A percentile compares a stretch with the other conserved stretches of the same genome.
These are phyloP conservation scores for Vigna reflexopilosa DNA, from an alignment of 306 rosid species.

Conservation along the genomic window DNA sequence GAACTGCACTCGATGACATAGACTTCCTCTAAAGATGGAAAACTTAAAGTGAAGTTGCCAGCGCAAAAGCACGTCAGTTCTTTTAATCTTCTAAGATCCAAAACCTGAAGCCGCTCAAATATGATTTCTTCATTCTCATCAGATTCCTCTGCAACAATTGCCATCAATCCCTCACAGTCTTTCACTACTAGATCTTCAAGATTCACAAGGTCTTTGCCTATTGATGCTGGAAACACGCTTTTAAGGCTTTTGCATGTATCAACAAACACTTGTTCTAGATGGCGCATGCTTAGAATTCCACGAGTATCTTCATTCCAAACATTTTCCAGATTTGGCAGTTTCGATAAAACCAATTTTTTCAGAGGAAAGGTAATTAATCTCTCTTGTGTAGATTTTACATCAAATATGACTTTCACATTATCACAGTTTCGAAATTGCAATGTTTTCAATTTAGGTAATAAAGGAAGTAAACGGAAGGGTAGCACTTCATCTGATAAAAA, in stretches of 20 bases:
- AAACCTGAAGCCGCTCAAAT: neutral
- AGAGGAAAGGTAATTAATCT: too few species aligned
- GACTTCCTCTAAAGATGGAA: slow-evolving; percentile 35
- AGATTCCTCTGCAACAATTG: neutral
- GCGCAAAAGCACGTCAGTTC: slow-evolving; percentile 33
- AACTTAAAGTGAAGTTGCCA: neutral
- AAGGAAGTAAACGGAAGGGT: slow-evolving; percentile 30
- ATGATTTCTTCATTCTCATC: neutral
- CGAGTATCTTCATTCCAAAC: slow-evolving; percentile 13
- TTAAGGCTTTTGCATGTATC: neutral
- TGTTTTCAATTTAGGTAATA: neutral
- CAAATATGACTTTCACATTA: neutral
- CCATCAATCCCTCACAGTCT: neutral
- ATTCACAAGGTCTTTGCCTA: slow-evolving; percentile 24
- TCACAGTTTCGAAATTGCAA: neutral
- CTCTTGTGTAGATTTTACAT: too few species aligned
- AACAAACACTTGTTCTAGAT: neutral
- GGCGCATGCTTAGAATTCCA: slow-evolving; percentile 11
- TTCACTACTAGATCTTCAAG: neutral
- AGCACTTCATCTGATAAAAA: slow-evolving; percentile 12
- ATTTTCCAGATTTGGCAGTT: too few species aligned
- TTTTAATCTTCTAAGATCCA: neutral
- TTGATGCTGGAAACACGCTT: slow-evolving; percentile 40
- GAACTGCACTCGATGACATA: neutral
- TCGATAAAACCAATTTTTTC: too few species aligned